Base-by-base conservation (phyloP, 805 yeast species). In the Teunomyces cretensis region DNA sequence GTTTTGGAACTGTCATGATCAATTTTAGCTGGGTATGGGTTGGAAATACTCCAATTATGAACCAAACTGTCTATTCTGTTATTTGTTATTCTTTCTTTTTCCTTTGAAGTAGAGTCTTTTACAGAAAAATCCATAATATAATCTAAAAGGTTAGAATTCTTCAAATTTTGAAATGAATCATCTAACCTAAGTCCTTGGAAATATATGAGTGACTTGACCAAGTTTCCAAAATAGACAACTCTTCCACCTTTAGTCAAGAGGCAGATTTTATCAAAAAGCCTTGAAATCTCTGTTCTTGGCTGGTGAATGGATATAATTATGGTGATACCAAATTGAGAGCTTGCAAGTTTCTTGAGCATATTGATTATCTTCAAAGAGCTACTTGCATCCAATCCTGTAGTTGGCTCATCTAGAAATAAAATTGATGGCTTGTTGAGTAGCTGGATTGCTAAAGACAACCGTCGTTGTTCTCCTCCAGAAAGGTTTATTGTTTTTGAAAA, bases 381-480 rank as follows among this genome's bases (percentile, higher is more conserved):
- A 14, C 59, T 52, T 6, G 65, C 53, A 40, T 61, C 65, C 37
- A 61, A 49, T 3, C 65, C 65, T 0, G 65, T 61, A 24, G 65
- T 61, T 22, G 65, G 64, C 45, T 61, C 65, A 33, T 61, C 65
- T 24, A 61, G 43, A 32, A 60, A 61, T 2, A 61, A 49, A 11
- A 60, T 41, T 9, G 57, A 54, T 1, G 65, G 65, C 39, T 50
- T 52, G 41, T 46, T 51, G 32, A 61, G 50, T 26, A 61, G 51
- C 44, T 61, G 65, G 15, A 60, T 52, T 3, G 65, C 65, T 15
- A 61, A 44, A 11, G 62, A 56, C 13, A 53, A 45, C 9, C 65
- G 43, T 22, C 65, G 35, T 37, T 61, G 65, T 35, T 61, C 65
- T 2, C 65, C 65, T 4, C 65, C 65, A 3, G 63, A 58, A 8